Evolutionary conservation across 345 rosid genomes (phyloP), one percentile per base, ranked within the genome.

Genomic region (Aethionema arabicum): DNA sequence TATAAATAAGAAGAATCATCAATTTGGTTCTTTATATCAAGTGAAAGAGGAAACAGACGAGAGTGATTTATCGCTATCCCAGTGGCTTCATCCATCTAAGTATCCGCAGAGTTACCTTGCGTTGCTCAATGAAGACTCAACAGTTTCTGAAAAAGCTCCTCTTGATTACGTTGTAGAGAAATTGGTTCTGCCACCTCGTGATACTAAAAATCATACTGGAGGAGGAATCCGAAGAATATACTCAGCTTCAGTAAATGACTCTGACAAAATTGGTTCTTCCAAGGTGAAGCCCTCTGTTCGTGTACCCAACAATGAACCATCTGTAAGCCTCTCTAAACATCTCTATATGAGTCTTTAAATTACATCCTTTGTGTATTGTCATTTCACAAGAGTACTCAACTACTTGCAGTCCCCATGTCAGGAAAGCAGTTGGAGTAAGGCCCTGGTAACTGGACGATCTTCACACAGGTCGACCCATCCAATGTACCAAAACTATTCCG

Each of bases 51-150:
- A 59, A 11, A 6, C 10, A 3, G 63, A 27, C 0, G 65, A 65
- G 2, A 37, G 5, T 8, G 3, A 15, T 61, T 15, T 69, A 13
- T 32, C 70, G 4, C 51, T 71, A 10, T 40, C 69, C 57, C 75
- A 57, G 0, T 71, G 75, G 66, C 75, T 64, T 57, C 55, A 71
- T 11, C 75, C 75, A 37, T 51, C 75, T 43, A 52, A 58, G n/a
- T 3, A 36, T 29, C 75, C 75, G n/a, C 55, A 3, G 4, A 65
- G 75, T 52, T 71, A 71, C 43, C 66, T 65, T 38, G 66, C 61
- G 0, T 21, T 71, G 56, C 75, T 71, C 56, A 65, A 59, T 14
- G 66, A 71, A 44, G 74, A 71, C 4, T 0, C 61, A 21, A 11
- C 54, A 44, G 37, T 29, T 57, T 41, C 56, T 42, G 65, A 27